Conservation (phyloP, 2,329 filamentous ascomycete species). For the Zasmidium citrigriseum region DNA sequence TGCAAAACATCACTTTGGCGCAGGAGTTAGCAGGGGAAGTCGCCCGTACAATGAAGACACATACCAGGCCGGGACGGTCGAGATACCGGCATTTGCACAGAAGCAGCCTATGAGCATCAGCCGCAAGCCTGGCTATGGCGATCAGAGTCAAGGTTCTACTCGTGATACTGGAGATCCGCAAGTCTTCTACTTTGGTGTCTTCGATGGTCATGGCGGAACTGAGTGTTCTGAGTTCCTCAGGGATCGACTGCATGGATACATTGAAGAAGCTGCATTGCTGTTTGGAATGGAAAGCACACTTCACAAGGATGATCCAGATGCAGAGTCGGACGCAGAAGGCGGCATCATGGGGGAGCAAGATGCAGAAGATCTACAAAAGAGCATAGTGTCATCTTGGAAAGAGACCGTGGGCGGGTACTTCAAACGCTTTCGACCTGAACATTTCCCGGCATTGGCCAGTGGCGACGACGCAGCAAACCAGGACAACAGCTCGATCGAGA, state of each 20-base stretch:
- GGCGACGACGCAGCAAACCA: constrained; percentile 6
- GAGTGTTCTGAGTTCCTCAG: constrained; percentile 86
- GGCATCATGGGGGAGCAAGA: constrained; percentile 57
- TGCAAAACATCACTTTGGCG: constrained; percentile 95
- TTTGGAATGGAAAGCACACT: constrained; percentile 81
- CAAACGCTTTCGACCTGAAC: constrained; percentile 78
- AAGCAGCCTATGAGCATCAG: constrained; percentile 69
- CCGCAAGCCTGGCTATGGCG: constrained; percentile 32
- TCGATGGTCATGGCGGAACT: constrained; percentile 89
- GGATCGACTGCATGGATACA: constrained; percentile 82
- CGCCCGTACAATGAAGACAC: constrained; percentile 91
- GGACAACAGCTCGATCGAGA: constrained; percentile 64
- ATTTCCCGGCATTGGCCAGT: constrained; percentile 53
- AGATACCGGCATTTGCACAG: constrained; percentile 89
- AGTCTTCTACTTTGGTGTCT: constrained; percentile 95
- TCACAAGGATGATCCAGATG: constrained; percentile 42
- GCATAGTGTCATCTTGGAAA: constrained; percentile 76
- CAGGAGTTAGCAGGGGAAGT: constrained; percentile 74
- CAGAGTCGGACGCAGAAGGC: constrained; percentile 41
- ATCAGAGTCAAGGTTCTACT: constrained; percentile 57
- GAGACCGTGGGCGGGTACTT: constrained; percentile 92
- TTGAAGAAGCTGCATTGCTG: constrained; percentile 75
- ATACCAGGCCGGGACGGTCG: constrained; percentile 90
- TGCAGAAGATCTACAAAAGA: constrained; percentile 68
- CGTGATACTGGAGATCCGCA: constrained; percentile 86